Evolutionary conservation across 352 stramenopile species (phyloP), one percentile per base, ranked within the genome.

Genomic region (Globisporangium lucens): DNA sequence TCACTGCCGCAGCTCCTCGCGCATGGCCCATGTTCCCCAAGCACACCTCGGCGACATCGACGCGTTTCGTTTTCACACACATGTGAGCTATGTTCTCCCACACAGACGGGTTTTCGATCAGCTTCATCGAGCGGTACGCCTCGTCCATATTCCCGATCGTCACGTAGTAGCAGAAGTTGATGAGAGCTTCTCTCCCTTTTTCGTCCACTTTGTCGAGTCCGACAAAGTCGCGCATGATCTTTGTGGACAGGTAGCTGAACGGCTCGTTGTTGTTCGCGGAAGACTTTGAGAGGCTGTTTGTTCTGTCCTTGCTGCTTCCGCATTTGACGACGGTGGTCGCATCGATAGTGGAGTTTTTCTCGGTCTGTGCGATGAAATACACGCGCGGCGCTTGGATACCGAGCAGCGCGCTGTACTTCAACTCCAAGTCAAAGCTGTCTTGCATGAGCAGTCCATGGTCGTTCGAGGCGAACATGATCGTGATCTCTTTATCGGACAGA

Each of bases 81-180:
- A 98, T 98, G 57, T 96, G 89, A 20, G 94, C 95, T 90, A 99
- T 98, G 72, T 98, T 98, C 61, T 97, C 89, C 96, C 96, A 99
- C 29, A 98, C 96, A 0, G 83, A 91, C 17, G 89, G 72, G 66
- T 92, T 98, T 55, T 97, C 84, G 67, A 99, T 97, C 27, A 97
- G 76, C 73, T 97, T 94, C 15, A 99, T 90, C 0, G 89, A 94
- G 4, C 89, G 79, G 66, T 98, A 98, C 1, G 95, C 95, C 69
- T 98, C 92, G 77, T 99, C 96, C 89, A 98, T 97, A 73, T 98
- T 98, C 17, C 94, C 94, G 12, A 97, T 85, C 10, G 93, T 97
- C 63, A 98, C 93, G 70, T 95, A 97, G 75, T 97, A 98, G 66
- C 87, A 98, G 69, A 99, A 99, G 66, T 98, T 91, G 53, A 99